Conservation (phyloP, 202 grass and related monocot genomes). For the Brachypodium distachyon region DNA sequence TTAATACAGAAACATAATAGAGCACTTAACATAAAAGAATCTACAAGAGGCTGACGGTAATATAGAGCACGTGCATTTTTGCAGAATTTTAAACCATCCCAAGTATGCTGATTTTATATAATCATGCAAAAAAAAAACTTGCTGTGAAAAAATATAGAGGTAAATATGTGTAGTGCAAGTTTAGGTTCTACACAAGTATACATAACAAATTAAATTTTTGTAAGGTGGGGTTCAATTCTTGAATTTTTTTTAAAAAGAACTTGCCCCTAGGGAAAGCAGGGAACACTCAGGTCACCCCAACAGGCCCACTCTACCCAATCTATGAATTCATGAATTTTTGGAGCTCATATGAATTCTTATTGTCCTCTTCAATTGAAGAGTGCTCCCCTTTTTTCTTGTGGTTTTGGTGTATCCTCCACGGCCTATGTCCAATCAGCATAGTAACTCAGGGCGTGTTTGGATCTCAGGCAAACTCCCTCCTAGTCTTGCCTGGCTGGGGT, state of each 20-base stretch:
- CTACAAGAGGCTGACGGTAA: neutral
- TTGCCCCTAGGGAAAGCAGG: neutral
- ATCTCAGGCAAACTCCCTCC: no score
- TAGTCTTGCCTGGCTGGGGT: no score
- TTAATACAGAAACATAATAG: neutral
- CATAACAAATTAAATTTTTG: neutral
- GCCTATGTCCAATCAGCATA: no score
- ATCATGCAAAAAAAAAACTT: neutral
- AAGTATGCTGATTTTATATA: neutral
- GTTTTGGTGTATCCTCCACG: no score
- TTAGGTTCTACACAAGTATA: no score
- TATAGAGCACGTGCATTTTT: neutral
- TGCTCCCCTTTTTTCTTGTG: no score
- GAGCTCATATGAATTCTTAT: neutral
- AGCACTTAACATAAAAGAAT: neutral
- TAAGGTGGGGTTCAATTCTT: neutral
- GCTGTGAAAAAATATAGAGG: neutral
- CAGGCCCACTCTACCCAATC: neutral
- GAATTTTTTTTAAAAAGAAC: neutral
- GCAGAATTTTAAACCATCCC: neutral
- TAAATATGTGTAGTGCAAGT: neutral
- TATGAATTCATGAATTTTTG: neutral
- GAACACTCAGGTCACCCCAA: no score
- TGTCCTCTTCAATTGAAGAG: no score
- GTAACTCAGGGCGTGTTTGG: no score